Percentiles rank a stretch among this genome's conserved stretches.
Evolutionary conservation across 1,284 basidiomycete genomes (phyloP).

Genomic region (Marasmius sp.): DNA sequence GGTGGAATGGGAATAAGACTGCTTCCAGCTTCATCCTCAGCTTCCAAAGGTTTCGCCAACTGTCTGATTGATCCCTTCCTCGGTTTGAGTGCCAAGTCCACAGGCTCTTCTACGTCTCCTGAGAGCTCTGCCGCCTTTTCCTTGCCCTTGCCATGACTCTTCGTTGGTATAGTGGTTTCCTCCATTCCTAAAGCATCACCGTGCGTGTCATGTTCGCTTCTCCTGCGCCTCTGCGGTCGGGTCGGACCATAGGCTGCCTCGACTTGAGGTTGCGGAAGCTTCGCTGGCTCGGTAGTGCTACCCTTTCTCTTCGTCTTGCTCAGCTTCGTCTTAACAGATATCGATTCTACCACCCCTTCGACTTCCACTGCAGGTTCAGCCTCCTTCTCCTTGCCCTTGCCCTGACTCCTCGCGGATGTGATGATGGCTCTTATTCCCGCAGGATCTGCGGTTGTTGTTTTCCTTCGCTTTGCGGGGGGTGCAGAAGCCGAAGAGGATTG

Average conservation of each 20-base stretch:
- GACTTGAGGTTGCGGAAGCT: too few relatives aligned
- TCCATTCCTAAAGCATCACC: too few relatives aligned
- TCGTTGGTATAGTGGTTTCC: too few relatives aligned
- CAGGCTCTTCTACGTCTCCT: neutral
- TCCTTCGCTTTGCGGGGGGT: conserved; percentile 2
- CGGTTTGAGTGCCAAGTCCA: neutral
- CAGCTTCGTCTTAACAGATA: conserved; percentile 1
- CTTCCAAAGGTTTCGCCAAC: neutral
- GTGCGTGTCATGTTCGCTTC: too few relatives aligned
- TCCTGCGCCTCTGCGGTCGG: too few relatives aligned
- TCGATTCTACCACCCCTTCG: neutral
- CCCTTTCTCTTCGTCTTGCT: neutral
- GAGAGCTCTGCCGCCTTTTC: neutral
- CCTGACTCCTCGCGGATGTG: conserved; percentile 17
- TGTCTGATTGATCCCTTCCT: neutral
- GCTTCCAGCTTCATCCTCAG: too few relatives aligned
- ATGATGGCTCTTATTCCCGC: conserved; percentile 23
- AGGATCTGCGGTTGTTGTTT: conserved; percentile 7
- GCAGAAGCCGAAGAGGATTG: conserved; percentile 9
- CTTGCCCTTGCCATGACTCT: neutral
- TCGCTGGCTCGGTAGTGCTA: neutral
- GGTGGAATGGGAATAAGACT: neutral
- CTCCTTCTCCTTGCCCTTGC: conserved; percentile 17
- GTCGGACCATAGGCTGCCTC: too few relatives aligned
- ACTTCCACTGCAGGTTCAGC: conserved; percentile 2